Percentiles rank a stretch among this genome's conserved stretches.
phyloP scores from a whole-genome alignment of 495 filamentous ascomycete genomes.

The Aspergillus saccharolyticus region DNA sequence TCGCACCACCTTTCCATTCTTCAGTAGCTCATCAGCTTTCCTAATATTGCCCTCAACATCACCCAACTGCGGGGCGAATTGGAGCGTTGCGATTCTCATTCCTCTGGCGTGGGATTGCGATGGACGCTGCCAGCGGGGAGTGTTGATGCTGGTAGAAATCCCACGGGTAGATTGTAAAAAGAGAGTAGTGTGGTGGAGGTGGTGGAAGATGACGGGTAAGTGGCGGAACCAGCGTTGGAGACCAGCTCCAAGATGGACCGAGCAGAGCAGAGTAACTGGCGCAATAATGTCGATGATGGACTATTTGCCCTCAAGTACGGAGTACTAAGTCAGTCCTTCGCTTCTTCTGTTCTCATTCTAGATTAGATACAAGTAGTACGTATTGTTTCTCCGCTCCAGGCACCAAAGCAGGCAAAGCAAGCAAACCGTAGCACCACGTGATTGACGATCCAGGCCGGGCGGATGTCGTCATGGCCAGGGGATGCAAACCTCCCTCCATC shows the following conservation, averaged over 20 bases:
- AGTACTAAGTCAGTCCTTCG: too few relatives aligned
- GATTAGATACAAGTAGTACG: background rate
- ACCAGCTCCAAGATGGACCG: background rate
- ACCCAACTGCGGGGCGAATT: constrained; percentile 70
- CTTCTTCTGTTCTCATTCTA: too few relatives aligned
- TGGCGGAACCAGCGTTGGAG: background rate
- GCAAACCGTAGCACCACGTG: background rate
- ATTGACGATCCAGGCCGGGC: background rate
- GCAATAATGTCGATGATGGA: background rate
- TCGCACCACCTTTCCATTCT: constrained; percentile 27
- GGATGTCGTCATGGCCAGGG: background rate
- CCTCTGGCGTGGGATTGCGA: constrained; percentile 7
- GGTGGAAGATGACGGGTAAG: constrained; percentile 1
- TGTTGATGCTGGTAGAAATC: background rate
- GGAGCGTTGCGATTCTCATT: constrained; percentile 83
- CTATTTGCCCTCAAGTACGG: too few relatives aligned
- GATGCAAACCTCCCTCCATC: background rate
- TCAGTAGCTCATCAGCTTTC: constrained; percentile 66
- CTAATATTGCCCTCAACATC: constrained; percentile 71
- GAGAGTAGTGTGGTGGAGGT: background rate
- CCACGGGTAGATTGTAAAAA: background rate
- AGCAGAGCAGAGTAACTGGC: background rate
- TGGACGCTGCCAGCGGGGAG: background rate
- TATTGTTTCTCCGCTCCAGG: too few relatives aligned
- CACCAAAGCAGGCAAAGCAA: background rate